phyloP scores from a whole-genome alignment of 768 basidiomycete genomes.

The Mycena albidolilacea region DNA sequence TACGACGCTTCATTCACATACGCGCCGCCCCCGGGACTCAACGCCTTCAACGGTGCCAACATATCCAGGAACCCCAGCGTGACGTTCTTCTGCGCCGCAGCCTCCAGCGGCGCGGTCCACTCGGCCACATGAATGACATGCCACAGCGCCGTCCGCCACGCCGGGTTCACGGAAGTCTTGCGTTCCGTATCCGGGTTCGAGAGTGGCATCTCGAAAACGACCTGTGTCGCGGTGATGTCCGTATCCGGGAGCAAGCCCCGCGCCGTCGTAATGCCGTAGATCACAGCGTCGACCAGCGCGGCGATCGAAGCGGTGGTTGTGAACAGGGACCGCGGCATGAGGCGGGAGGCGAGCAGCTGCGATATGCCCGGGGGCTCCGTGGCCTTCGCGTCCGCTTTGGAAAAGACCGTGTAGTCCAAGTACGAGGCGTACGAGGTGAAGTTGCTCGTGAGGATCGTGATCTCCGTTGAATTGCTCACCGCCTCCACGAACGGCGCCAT shows the following conservation, averaged over 20 bases:
- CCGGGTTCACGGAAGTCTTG: slow-evolving; percentile 28
- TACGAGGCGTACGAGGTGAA: slow-evolving; percentile 28
- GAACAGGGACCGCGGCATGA: too few relatives aligned
- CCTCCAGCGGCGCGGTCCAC: slow-evolving; percentile 32
- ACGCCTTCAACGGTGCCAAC: too few relatives aligned
- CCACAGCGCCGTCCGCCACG: slow-evolving; percentile 23
- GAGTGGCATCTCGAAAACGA: slow-evolving; percentile 29
- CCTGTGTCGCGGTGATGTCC: slow-evolving; percentile 28
- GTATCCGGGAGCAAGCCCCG: not conserved
- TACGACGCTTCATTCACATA: too few relatives aligned
- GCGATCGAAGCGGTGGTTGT: too few relatives aligned
- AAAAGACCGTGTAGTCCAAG: slow-evolving; percentile 17
- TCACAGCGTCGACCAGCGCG: too few relatives aligned
- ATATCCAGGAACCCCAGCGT: slow-evolving; percentile 7
- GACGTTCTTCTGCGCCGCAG: slow-evolving; percentile 25
- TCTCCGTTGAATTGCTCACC: slow-evolving; percentile 26
- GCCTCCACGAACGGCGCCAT: slow-evolving; percentile 25
- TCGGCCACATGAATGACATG: slow-evolving; percentile 30
- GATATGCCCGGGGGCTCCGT: too few relatives aligned
- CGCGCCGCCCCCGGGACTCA: too few relatives aligned
- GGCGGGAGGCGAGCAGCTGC: too few relatives aligned
- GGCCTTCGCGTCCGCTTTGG: too few relatives aligned
- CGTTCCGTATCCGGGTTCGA: slow-evolving; percentile 28
- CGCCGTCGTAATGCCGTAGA: too few relatives aligned
- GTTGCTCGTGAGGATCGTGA: slow-evolving; percentile 27